Percentiles rank a stretch among this genome's conserved stretches.
These are phyloP conservation scores for Ceratocystis cubensis DNA, from an alignment of 2,329 filamentous ascomycete genomes.

Conservation along the genomic window DNA sequence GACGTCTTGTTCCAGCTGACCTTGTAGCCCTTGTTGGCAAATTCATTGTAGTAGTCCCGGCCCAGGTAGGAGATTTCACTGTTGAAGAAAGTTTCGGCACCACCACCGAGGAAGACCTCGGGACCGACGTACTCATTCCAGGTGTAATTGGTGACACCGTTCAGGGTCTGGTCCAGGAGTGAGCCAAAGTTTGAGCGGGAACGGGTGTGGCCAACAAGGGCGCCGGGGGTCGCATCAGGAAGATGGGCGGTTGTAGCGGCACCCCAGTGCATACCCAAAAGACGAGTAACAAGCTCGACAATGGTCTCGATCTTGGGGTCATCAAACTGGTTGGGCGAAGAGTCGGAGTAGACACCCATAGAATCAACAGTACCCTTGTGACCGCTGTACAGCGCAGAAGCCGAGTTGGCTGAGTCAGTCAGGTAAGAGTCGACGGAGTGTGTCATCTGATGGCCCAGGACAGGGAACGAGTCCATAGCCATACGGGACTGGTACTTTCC, in stretches of 20 bases:
- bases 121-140: conserved; percentile 65
- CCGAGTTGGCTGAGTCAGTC: conserved; percentile 76
- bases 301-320: conserved; percentile 82
- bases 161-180: conserved; percentile 63
- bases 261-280: conserved; percentile 49
- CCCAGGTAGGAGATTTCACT: conserved; percentile 52
- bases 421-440: conserved; percentile 78
- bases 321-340: conserved; percentile 58
- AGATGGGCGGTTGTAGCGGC: conserved; percentile 70
- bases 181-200: conserved; percentile 55
- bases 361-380: conserved; percentile 78
- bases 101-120: conserved; percentile 71
- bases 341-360: conserved; percentile 67
- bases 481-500: conserved; percentile 68
- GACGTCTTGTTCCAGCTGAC: conserved; percentile 63
- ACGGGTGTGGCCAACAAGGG: conserved; percentile 59
- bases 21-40: conserved; percentile 58
- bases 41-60: conserved; percentile 69
- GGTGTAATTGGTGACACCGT: conserved; percentile 66
- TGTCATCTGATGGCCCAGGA: conserved; percentile 81
- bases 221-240: conserved; percentile 71
- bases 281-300: conserved; percentile 60
- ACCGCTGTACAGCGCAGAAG: conserved; percentile 66
- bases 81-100: conserved; percentile 67
- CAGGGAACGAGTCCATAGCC: conserved; percentile 70